phyloP scores from a whole-genome alignment of 805 yeast genomes.

The Debaryomyces tyrocola region DNA sequence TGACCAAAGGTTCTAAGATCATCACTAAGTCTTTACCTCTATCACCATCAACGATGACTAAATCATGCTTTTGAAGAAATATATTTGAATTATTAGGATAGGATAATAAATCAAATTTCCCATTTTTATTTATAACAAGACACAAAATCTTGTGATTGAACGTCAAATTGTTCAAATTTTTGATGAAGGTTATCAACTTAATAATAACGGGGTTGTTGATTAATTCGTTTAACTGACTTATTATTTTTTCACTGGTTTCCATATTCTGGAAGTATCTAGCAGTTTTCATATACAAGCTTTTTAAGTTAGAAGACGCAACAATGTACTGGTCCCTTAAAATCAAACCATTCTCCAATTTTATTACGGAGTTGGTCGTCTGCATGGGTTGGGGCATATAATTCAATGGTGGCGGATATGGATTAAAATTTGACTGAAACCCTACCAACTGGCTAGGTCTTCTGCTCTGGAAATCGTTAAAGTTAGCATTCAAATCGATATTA shows the following conservation, averaged over 20 bases:
- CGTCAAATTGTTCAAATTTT: constrained; percentile 41
- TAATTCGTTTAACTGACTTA: constrained; percentile 25
- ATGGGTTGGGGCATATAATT: constrained; percentile 3
- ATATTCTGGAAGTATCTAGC: constrained; percentile 51
- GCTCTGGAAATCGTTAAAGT: constrained; percentile 38
- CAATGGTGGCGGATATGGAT: constrained; percentile 6
- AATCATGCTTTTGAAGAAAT: constrained; percentile 55
- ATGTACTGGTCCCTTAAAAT: constrained; percentile 55
- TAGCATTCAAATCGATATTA: constrained; percentile 31
- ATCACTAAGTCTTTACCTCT: constrained; percentile 78
- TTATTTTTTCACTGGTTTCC: constrained; percentile 23
- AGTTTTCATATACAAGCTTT: constrained; percentile 48
- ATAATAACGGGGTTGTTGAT: constrained; percentile 26
- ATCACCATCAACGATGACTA: constrained; percentile 81
- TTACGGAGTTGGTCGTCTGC: constrained; percentile 11
- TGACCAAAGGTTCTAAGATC: constrained; percentile 65
- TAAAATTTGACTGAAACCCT: constrained; percentile 16
- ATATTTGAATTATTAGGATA: constrained; percentile 66
- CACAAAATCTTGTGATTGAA: constrained; percentile 42
- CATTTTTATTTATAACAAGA: constrained; percentile 59
- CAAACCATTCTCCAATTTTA: constrained; percentile 62
- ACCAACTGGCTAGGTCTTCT: constrained; percentile 45
- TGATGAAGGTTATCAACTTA: constrained; percentile 37
- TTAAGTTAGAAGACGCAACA: constrained; percentile 58
- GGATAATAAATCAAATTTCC: constrained; percentile 68